Evolutionary conservation across 1,139 yeast species (phyloP), one percentile per base, ranked within the genome.

Genomic region (Ashbya aceris): DNA sequence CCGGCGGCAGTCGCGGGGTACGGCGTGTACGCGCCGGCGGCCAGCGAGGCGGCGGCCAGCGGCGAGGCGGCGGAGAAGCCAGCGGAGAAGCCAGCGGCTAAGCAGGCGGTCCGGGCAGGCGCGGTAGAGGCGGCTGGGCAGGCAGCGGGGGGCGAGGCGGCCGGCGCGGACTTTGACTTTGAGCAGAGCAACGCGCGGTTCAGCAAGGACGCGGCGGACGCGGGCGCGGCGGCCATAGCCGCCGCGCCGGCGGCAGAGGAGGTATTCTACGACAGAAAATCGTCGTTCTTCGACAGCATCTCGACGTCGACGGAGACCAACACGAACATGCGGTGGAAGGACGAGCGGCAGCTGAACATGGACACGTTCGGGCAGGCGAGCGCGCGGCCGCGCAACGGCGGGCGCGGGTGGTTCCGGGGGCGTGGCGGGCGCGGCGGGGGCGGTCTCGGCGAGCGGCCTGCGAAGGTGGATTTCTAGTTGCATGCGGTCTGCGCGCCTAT

Each of bases 221-320:
- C 47, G 9, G 49, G 43, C 11, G 41, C 37, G 23, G 47, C 43
- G 26, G 26, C 28, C 11, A 50, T 39, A 28, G 41, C 29, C 12
- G 40, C 33, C n/a, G 41, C 41, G n/a, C 38, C 35, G n/a, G 26
- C 14, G 9, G 42, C 39, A 31, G 50, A 49, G 27, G 48, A 45
- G 9, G 47, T 45, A 11, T 74, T 71, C 35, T 84, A 84, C 62
- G 73, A 82, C 60, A 81, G 77, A 56, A 74, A 73, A 52, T 74
- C 84, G 9, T 84, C 95, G 1, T 86, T 86, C 60, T 86, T 86
- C 54, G 95, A 86, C 62, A 76, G 74, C 45, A 74, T 86, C 48
- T 82, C 93, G 8, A 77, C 84, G 7, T 66, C 75, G 7, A 64
- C 73, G 10, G 64, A 66, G 53, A 60, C 55, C 42, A 66, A 54